Conservation (phyloP, 768 basidiomycete genomes). For the Gymnopilus dilepis region DNA sequence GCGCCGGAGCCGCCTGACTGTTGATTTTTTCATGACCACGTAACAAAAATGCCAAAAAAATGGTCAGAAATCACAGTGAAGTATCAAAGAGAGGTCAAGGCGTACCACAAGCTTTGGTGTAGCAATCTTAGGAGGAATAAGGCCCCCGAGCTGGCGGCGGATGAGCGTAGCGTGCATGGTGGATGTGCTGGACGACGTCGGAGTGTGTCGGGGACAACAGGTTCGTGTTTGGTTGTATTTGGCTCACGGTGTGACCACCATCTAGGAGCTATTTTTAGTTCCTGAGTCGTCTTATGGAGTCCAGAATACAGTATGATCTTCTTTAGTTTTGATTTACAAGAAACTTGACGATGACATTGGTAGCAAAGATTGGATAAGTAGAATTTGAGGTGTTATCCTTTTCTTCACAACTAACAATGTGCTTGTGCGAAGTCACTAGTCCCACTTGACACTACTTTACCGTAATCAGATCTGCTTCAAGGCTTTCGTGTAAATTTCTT, state of each 20-base stretch:
- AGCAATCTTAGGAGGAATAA: conserved; percentile 95
- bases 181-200: conserved; percentile 32
- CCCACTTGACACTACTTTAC: too few relatives aligned
- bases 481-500: too few relatives aligned
- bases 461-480: too few relatives aligned
- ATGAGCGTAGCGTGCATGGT: conserved; percentile 84
- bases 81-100: background rate
- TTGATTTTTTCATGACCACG: conserved; percentile 2
- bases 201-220: conserved; percentile 30
- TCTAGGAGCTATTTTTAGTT: background rate
- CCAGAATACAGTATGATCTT: too few relatives aligned
- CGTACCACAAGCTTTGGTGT: conserved; percentile 87
- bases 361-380: too few relatives aligned
- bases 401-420: too few relatives aligned
- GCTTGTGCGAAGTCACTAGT: too few relatives aligned
- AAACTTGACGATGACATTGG: too few relatives aligned
- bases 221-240: conserved; percentile 11
- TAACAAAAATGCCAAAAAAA: conserved; percentile 15
- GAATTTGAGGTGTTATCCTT: too few relatives aligned
- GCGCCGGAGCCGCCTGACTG: conserved; percentile 85
- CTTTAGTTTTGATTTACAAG: too few relatives aligned
- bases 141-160: conserved; percentile 81
- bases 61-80: conserved; percentile 13
- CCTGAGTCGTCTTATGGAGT: too few relatives aligned
- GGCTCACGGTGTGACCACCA: conserved; percentile 1